Conservation (phyloP, 331 rosid genomes). For the Malus hybrid region DNA sequence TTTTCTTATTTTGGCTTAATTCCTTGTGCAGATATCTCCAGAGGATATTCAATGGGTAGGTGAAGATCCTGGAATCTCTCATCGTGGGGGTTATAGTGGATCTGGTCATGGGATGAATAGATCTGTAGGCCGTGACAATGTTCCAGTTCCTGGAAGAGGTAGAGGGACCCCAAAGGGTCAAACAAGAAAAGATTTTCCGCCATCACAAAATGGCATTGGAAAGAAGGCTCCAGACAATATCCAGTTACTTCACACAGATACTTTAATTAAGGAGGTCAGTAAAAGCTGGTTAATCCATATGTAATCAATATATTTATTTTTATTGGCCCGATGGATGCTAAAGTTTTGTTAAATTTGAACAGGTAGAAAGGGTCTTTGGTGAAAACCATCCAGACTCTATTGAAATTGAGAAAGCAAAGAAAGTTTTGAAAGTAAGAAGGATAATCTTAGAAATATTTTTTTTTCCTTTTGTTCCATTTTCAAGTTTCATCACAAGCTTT, state of each 20-base stretch:
- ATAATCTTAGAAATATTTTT: background rate
- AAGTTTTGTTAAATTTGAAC: constrained; percentile 12
- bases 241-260: constrained; percentile 70
- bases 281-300: background rate
- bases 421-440: constrained; percentile 61
- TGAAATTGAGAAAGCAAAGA: constrained; percentile 17
- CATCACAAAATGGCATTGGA: constrained; percentile 73
- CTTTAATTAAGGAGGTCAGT: constrained; percentile 72
- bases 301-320: constrained; percentile 8
- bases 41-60: constrained; percentile 92
- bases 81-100: constrained; percentile 51
- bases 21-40: constrained; percentile 59
- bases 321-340: background rate
- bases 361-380: constrained; percentile 90
- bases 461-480: background rate
- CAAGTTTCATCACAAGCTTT: background rate
- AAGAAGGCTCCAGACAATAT: constrained; percentile 69
- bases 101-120: constrained; percentile 59
- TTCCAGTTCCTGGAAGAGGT: constrained; percentile 69
- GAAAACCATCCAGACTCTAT: constrained; percentile 69
- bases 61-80: constrained; percentile 76
- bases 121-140: constrained; percentile 44
- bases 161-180: constrained; percentile 66
- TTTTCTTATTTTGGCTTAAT: constrained; percentile 18
- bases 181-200: constrained; percentile 57